These are phyloP conservation scores for Rutstroemia sp. DNA, from an alignment of 2,329 filamentous ascomycete genomes.

Conservation along the genomic window DNA sequence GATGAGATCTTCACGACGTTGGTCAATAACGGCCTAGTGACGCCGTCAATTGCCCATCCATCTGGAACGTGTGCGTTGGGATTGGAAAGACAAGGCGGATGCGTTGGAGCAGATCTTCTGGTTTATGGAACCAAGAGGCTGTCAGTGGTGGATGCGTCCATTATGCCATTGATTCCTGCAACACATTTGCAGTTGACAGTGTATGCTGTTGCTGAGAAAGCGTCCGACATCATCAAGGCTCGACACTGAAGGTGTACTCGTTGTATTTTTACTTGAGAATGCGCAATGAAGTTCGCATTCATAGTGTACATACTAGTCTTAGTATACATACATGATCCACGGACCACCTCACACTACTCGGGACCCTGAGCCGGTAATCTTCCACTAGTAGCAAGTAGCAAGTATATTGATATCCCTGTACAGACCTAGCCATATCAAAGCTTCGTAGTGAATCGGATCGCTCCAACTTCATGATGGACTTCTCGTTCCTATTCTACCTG, in stretches of 20 bases:
- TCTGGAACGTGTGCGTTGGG: constrained; percentile 11
- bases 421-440: constrained; percentile 38
- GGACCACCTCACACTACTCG: too few relatives aligned
- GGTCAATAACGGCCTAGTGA: neutral
- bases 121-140: constrained; percentile 23
- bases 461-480: constrained; percentile 38
- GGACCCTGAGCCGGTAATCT: too few relatives aligned
- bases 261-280: too few relatives aligned
- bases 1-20: neutral
- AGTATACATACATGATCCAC: too few relatives aligned
- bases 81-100: constrained; percentile 13
- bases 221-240: constrained; percentile 8
- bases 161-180: constrained; percentile 21
- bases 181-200: constrained; percentile 19
- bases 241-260: neutral
- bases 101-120: constrained; percentile 20
- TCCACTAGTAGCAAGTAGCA: too few relatives aligned
- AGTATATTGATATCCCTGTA: constrained; percentile 30
- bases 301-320: too few relatives aligned
- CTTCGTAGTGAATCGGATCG: constrained; percentile 27
- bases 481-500: constrained; percentile 45
- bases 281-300: too few relatives aligned
- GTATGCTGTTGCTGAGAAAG: constrained; percentile 25
- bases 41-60: constrained; percentile 9
- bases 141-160: constrained; percentile 21